phyloP scores from a whole-genome alignment of 768 basidiomycete species.

The Lactifluus echinatus region DNA sequence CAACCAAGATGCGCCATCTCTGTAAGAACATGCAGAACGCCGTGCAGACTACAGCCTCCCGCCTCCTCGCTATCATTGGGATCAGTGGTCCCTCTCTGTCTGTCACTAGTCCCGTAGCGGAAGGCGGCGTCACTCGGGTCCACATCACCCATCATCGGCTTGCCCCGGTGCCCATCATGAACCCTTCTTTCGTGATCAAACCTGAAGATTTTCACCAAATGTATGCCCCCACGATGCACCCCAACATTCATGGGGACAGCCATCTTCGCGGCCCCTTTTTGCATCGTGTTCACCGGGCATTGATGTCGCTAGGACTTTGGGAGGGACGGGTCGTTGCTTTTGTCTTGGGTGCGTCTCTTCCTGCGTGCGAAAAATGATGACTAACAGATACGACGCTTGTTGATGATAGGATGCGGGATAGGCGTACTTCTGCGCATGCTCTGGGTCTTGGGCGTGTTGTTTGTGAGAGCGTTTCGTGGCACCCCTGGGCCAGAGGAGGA shows the following conservation, averaged over 20 bases:
- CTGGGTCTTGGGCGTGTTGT: slow-evolving; percentile 60
- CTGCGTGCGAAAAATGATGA: background rate
- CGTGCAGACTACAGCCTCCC: slow-evolving; percentile 3
- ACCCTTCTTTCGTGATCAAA: background rate
- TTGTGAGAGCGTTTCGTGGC: slow-evolving; percentile 44
- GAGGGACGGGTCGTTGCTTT: slow-evolving; percentile 79
- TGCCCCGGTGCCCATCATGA: background rate
- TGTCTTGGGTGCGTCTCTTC: slow-evolving; percentile 52
- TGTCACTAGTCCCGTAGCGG: background rate
- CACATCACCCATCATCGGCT: slow-evolving; percentile 2
- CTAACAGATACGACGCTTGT: background rate
- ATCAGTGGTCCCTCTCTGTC: slow-evolving; percentile 1
- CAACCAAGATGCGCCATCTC: slow-evolving; percentile 15
- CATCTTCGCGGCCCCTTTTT: slow-evolving; percentile 19
- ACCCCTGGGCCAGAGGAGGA: slow-evolving; percentile 30
- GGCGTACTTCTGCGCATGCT: slow-evolving; percentile 77
- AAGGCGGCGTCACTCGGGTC: background rate
- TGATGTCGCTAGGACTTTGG: slow-evolving; percentile 70
- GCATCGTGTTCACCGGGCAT: slow-evolving; percentile 50
- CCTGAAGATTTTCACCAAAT: background rate
- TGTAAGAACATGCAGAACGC: slow-evolving; percentile 19
- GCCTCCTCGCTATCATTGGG: slow-evolving; percentile 12
- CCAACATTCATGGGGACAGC: slow-evolving; percentile 25
- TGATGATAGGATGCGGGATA: slow-evolving; percentile 60
- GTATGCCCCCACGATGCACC: background rate